Percentiles rank a stretch among this genome's conserved stretches.
phyloP scores from a whole-genome alignment of 225 moss, liverwort and hornwort genomes.

The Rhytidiadelphus loreus region DNA sequence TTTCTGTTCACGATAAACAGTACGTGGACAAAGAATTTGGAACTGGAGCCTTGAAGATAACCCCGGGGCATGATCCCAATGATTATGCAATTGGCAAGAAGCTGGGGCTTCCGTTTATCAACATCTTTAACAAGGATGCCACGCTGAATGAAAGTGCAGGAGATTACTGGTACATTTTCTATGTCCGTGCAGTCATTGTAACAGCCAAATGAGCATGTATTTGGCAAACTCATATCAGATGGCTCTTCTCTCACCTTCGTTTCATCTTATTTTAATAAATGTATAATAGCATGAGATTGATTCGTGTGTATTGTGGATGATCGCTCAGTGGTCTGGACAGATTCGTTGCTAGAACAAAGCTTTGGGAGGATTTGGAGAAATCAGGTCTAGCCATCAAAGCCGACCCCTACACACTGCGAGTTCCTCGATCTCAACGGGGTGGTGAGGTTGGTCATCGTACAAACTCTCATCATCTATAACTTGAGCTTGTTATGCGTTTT shows the following conservation, averaged over 20 bases:
- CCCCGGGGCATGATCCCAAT: constrained; percentile 89
- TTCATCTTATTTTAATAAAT: neutral
- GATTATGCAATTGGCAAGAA: constrained; percentile 83
- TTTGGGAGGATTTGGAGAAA: constrained; percentile 77
- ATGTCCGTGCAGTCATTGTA: neutral
- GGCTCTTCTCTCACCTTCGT: neutral
- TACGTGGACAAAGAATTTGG: constrained; percentile 85
- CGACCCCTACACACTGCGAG: constrained; percentile 63
- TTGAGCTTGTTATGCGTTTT: neutral
- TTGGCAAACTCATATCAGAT: neutral
- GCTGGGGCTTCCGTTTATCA: constrained; percentile 70
- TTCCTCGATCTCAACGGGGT: constrained; percentile 93
- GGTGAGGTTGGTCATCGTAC: constrained; percentile 58
- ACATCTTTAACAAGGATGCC: constrained; percentile 84
- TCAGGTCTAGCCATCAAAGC: constrained; percentile 66
- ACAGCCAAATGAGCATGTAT: neutral
- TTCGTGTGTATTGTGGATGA: neutral
- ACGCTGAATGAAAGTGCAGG: constrained; percentile 85
- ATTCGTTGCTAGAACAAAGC: constrained; percentile 67
- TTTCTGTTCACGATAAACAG: constrained; percentile 14
- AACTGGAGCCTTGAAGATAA: constrained; percentile 88
- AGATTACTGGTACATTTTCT: constrained; percentile 48
- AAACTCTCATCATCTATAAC: neutral
- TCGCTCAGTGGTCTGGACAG: constrained; percentile 70
- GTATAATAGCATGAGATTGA: neutral